Conservation (phyloP, 805 yeast genomes). For the Candida krabiensis region DNA sequence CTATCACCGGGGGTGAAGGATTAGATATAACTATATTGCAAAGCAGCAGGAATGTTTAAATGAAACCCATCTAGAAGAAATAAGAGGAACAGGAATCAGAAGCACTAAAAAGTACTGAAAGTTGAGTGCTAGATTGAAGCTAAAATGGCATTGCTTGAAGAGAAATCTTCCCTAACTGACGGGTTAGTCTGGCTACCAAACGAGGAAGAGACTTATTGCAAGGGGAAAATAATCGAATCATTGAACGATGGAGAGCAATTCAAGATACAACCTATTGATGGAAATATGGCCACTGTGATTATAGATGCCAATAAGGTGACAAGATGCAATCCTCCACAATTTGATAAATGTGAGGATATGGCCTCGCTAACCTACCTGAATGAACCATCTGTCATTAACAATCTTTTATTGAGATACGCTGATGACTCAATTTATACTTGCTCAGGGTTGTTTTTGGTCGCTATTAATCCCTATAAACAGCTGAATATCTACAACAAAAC, state of each 20-base stretch:
- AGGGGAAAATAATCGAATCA: slow-evolving; percentile 55
- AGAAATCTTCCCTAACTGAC: slow-evolving; percentile 31
- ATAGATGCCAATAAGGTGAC: slow-evolving; percentile 48
- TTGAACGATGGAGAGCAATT: slow-evolving; percentile 38
- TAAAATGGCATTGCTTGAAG: slow-evolving; percentile 30
- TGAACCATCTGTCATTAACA: slow-evolving; percentile 93
- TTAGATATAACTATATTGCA: background rate
- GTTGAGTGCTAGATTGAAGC: background rate
- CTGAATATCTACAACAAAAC: slow-evolving; percentile 69
- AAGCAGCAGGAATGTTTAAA: too few species aligned
- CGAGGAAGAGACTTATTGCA: slow-evolving; percentile 51
- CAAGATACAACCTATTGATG: slow-evolving; percentile 24
- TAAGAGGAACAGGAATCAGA: too few species aligned
- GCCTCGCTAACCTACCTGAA: slow-evolving; percentile 92
- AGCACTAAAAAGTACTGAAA: too few species aligned
- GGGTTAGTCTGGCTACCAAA: slow-evolving; percentile 83
- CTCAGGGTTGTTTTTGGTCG: slow-evolving; percentile 93
- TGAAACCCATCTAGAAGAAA: too few species aligned
- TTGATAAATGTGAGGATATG: slow-evolving; percentile 91
- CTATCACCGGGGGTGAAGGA: background rate
- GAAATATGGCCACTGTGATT: slow-evolving; percentile 26
- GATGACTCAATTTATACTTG: slow-evolving; percentile 87
- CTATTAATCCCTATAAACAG: slow-evolving; percentile 85
- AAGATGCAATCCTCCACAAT: slow-evolving; percentile 83
- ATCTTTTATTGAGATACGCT: slow-evolving; percentile 71